Base-by-base conservation (phyloP, 495 filamentous ascomycete species). In the Thermothielavioides terrestris region DNA sequence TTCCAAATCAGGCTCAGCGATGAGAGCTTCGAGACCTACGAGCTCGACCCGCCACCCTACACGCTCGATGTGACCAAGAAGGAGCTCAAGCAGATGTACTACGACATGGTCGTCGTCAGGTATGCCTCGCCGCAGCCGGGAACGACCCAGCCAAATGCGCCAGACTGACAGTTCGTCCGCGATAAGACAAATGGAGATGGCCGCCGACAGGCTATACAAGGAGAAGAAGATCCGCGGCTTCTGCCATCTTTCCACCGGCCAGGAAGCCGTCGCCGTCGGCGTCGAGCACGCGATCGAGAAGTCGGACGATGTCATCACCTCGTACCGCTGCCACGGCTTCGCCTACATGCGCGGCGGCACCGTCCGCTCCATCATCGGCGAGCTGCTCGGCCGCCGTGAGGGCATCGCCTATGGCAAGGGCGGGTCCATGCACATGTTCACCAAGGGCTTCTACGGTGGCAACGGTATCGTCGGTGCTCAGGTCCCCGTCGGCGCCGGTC, bases 381-480 rank as follows among this genome's bases (percentile, higher is more conserved):
- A 98, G 74, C 79, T 98, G 46, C 81, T 98, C 25, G 92, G 92
- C 56, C 84, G 92, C 57, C 81, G 92, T 62, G 89, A 90, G 62
- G 92, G 92, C 71, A 97, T 98, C 66, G 88, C 92, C 48, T 91
- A 94, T 76, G 92, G 92, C 63, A 98, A 98, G 79, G 92, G 92
- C 62, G 92, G 92, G 56, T 94, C 88, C 49, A 98, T 98, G 92
- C 92, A 98, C 77, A 98, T 98, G 92, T 98, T 98, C 78, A 76
- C 90, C 60, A 87, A 88, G 69, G 89, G 89, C 55, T 98, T 98
- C 78, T 98, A 89, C 65, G 92, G 92, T 63, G 92, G 92, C 59
- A 98, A 98, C 70, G 92, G 92, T 71, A 98, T 98, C 58, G 92
- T 98, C 67, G 92, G 92, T 70, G 92, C 92, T 54, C 92, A 98